Evolutionary conservation across 2,329 filamentous ascomycete genomes (phyloP).

Genomic region (Colletotrichum musicola): DNA sequence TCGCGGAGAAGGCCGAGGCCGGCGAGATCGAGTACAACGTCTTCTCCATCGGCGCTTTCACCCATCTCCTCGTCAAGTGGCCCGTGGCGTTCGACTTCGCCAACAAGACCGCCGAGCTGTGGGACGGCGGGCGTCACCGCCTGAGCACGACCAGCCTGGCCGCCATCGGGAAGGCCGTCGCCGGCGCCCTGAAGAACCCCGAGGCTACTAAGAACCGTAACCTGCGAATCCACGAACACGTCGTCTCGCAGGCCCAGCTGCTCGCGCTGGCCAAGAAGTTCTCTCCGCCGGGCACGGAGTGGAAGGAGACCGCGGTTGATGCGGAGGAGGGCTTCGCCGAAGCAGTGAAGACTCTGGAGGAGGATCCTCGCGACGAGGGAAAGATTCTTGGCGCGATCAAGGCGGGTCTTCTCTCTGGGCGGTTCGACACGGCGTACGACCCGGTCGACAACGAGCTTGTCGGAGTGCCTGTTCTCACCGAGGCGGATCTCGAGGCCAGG

Average conservation of each 20-base stretch:
- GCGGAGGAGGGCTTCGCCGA: conserved; percentile 4
- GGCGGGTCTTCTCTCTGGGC: background rate
- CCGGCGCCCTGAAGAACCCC: conserved; percentile 58
- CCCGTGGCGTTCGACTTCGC: conserved; percentile 22
- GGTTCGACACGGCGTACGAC: conserved; percentile 5
- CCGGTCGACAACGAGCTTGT: conserved; percentile 25
- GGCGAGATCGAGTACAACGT: conserved; percentile 66
- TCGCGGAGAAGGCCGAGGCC: conserved; percentile 55
- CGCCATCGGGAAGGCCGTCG: conserved; percentile 60
- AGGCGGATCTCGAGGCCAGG: conserved; percentile 26
- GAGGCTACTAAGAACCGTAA: conserved; percentile 65
- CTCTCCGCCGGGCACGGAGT: conserved; percentile 25
- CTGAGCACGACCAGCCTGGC: conserved; percentile 62
- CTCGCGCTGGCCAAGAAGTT: conserved; percentile 48
- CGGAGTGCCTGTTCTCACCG: conserved; percentile 11
- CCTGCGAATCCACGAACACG: conserved; percentile 64
- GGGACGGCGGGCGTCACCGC: conserved; percentile 60
- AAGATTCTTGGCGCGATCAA: background rate
- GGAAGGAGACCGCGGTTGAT: conserved; percentile 20
- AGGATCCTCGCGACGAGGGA: conserved; percentile 5
- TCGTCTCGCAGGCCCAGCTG: conserved; percentile 64
- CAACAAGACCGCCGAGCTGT: conserved; percentile 53
- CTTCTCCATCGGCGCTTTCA: conserved; percentile 66
- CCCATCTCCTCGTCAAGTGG: conserved; percentile 66
- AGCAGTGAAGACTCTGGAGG: background rate